These are phyloP conservation scores for Blastocystis sp. DNA, from an alignment of 352 stramenopile genomes.

Conservation along the genomic window DNA sequence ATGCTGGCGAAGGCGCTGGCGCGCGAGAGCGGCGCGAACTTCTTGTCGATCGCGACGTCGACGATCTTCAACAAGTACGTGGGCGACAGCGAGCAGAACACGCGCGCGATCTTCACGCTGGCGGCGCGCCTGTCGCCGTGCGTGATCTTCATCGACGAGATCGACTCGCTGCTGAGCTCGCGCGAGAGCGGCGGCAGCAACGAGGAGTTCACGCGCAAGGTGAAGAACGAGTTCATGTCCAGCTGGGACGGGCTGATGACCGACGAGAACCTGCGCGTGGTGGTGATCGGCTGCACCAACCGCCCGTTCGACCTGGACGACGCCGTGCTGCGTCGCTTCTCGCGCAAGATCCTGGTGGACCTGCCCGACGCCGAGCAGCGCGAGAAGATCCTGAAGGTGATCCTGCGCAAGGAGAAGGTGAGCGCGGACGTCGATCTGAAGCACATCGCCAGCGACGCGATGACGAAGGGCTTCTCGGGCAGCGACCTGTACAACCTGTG, in stretches of 20 bases:
- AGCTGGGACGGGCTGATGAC: conserved; percentile 79
- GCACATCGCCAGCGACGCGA: conserved; percentile 74
- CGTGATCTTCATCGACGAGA: conserved; percentile 99
- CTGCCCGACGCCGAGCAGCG: conserved; percentile 80
- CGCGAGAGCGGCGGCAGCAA: conserved; percentile 79
- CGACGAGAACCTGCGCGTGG: conserved; percentile 76
- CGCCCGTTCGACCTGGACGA: conserved; percentile 85
- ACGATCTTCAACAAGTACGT: conserved; percentile 84
- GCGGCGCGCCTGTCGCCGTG: conserved; percentile 82
- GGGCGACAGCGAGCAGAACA: conserved; percentile 84
- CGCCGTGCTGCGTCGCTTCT: conserved; percentile 82
- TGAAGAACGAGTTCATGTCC: conserved; percentile 81
- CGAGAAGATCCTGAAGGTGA: conserved; percentile 77
- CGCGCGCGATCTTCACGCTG: conserved; percentile 84
- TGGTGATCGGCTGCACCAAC: conserved; percentile 85
- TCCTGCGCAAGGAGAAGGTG: conserved; percentile 79
- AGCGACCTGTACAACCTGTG: conserved; percentile 84
- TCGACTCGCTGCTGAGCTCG: conserved; percentile 91
- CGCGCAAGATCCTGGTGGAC: conserved; percentile 82
- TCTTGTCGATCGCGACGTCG: conserved; percentile 81
- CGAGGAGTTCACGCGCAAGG: conserved; percentile 81
- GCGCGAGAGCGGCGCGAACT: conserved; percentile 81
- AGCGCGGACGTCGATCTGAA: conserved; percentile 78
- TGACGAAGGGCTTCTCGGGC: conserved; percentile 81
- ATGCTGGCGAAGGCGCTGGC: conserved; percentile 86